phyloP scores from a whole-genome alignment of 768 basidiomycete species.

The Udeniomyces megalosporus region DNA sequence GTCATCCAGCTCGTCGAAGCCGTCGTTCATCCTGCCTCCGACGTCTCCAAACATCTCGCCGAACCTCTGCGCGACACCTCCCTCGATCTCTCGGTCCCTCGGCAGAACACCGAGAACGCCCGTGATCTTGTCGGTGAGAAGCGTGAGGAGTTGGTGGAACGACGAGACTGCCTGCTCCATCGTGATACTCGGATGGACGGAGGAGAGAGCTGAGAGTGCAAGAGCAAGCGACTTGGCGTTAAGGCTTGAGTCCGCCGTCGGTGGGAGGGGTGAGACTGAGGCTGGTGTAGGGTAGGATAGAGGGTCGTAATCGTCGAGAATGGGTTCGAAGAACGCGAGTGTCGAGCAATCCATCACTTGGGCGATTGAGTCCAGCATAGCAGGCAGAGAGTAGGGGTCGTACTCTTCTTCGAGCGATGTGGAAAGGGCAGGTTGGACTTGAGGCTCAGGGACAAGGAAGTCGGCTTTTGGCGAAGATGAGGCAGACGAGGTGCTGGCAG shows the following conservation, averaged over 20 bases:
- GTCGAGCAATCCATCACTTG: not conserved
- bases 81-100: slow-evolving; percentile 66
- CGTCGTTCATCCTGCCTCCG: slow-evolving; percentile 69
- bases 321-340: not conserved
- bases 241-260: slow-evolving; percentile 52
- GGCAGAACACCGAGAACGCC: slow-evolving; percentile 69
- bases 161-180: slow-evolving; percentile 80
- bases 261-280: slow-evolving; percentile 52
- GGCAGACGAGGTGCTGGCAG: too few relatives aligned
- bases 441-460: not conserved
- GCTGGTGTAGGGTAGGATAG: slow-evolving; percentile 38
- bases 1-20: slow-evolving; percentile 77
- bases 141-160: slow-evolving; percentile 75
- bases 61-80: not conserved
- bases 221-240: slow-evolving; percentile 44
- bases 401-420: too few relatives aligned
- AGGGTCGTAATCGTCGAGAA: too few relatives aligned
- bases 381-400: too few relatives aligned
- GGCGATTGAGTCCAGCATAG: not conserved
- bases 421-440: too few relatives aligned
- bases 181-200: slow-evolving; percentile 70
- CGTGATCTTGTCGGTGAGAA: slow-evolving; percentile 75
- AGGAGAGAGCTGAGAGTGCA: slow-evolving; percentile 68
- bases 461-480: too few relatives aligned
- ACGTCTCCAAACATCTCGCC: slow-evolving; percentile 23